Conservation (phyloP, 768 basidiomycete species). For the Termitomyces sp. region DNA sequence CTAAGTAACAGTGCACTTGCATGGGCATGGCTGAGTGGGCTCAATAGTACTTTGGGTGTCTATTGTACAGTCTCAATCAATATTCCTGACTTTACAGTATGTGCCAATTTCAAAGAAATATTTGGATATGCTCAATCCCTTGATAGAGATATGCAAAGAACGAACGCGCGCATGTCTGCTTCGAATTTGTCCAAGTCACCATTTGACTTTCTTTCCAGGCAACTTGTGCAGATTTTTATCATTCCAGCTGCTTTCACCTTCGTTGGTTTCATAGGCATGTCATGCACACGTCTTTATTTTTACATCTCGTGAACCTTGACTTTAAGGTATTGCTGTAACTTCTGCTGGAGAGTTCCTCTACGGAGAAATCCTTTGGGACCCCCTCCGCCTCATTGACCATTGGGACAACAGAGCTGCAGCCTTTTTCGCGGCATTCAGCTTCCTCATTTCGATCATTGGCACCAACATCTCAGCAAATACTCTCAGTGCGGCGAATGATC, state of each 20-base stretch:
- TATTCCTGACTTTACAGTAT: constrained; percentile 76
- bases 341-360: constrained; percentile 71
- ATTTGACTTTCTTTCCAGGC: constrained; percentile 29
- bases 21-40: constrained; percentile 76
- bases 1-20: constrained; percentile 48
- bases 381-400: constrained; percentile 63
- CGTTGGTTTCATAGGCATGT: constrained; percentile 57
- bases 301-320: background rate
- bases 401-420: constrained; percentile 85
- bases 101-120: background rate
- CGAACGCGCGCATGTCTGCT: constrained; percentile 47
- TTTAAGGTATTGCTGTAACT: constrained; percentile 64
- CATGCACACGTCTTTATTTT: background rate
- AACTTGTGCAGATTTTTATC: constrained; percentile 69
- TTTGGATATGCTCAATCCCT: background rate
- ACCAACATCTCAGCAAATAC: constrained; percentile 76
- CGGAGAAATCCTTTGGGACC: constrained; percentile 66
- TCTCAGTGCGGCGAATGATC: constrained; percentile 72
- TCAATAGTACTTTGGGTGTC: constrained; percentile 74
- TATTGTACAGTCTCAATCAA: constrained; percentile 73
- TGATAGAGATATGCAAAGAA: constrained; percentile 66
- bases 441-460: constrained; percentile 66
- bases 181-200: background rate
- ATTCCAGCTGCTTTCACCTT: constrained; percentile 77
- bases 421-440: constrained; percentile 78